Percentiles rank a stretch among this genome's conserved stretches.
phyloP scores from a whole-genome alignment of 495 filamentous ascomycete genomes.

The Rhypophila decipiens region DNA sequence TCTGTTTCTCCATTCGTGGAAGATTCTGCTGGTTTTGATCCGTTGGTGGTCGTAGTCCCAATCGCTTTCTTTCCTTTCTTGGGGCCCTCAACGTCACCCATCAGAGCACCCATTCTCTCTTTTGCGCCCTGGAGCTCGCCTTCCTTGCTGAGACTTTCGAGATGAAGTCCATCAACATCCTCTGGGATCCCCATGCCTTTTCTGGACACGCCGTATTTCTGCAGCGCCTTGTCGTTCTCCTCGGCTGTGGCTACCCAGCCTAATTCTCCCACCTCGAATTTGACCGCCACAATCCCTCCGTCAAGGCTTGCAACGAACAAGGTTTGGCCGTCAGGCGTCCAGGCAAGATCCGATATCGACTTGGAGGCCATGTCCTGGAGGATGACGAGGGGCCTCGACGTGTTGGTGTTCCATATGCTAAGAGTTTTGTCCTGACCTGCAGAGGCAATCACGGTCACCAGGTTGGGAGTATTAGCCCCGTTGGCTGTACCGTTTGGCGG shows the following conservation, averaged over 20 bases:
- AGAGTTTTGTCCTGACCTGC: constrained; percentile 94
- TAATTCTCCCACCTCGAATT: constrained; percentile 42
- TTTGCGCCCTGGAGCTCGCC: constrained; percentile 84
- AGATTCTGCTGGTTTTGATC: constrained; percentile 28
- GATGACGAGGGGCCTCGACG: constrained; percentile 81
- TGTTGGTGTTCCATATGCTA: constrained; percentile 95
- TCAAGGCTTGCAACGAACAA: constrained; percentile 83
- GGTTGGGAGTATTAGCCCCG: constrained; percentile 21
- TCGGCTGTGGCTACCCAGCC: constrained; percentile 55
- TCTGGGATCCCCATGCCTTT: constrained; percentile 84
- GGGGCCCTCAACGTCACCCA: constrained; percentile 78
- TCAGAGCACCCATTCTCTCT: constrained; percentile 92
- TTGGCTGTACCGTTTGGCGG: constrained; percentile 29
- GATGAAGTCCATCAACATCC: constrained; percentile 73
- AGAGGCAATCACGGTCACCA: constrained; percentile 94
- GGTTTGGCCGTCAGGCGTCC: constrained; percentile 86
- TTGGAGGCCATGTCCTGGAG: constrained; percentile 82
- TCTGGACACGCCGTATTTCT: constrained; percentile 84
- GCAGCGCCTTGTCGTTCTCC: constrained; percentile 86
- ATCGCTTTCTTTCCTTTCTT: too few species aligned
- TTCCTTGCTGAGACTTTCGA: constrained; percentile 89
- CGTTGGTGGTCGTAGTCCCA: constrained; percentile 37
- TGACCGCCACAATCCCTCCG: constrained; percentile 70
- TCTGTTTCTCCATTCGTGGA: constrained; percentile 31
- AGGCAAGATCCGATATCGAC: constrained; percentile 87